These are phyloP conservation scores for Coprinopsis marcescibilis DNA, from an alignment of 768 basidiomycete species.

Conservation along the genomic window DNA sequence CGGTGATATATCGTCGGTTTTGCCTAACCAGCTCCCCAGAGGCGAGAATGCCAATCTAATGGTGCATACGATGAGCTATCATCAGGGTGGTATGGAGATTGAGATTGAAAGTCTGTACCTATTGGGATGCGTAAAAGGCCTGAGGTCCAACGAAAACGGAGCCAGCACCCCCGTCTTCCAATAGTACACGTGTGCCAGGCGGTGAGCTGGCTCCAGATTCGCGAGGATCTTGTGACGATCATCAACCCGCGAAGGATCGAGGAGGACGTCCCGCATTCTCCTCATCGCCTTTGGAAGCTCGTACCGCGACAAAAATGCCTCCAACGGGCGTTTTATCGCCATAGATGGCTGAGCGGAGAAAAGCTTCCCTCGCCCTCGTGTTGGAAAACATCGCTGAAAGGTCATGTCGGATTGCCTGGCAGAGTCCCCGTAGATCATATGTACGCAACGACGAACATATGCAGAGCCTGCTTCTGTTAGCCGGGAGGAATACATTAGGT, in stretches of 20 bases:
- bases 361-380: conserved; percentile 29
- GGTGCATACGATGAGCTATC: background rate
- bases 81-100: background rate
- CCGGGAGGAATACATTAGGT: conserved; percentile 37
- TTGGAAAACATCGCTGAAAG: conserved; percentile 28
- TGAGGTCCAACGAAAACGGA: conserved; percentile 30
- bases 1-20: conserved; percentile 35
- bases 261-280: conserved; percentile 25
- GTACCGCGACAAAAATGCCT: conserved; percentile 31
- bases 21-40: conserved; percentile 39
- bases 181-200: conserved; percentile 29
- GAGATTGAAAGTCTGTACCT: conserved; percentile 25
- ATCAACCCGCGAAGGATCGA: conserved; percentile 33
- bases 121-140: conserved; percentile 32
- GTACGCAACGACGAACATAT: conserved; percentile 30
- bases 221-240: conserved; percentile 34
- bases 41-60: conserved; percentile 39
- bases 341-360: conserved; percentile 32
- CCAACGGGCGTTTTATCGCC: conserved; percentile 31
- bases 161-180: conserved; percentile 35
- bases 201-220: conserved; percentile 35
- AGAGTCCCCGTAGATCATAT: conserved; percentile 29
- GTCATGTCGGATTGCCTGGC: conserved; percentile 29
- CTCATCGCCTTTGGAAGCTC: conserved; percentile 23
- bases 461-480: conserved; percentile 29